Conservation (phyloP, 495 filamentous ascomycete species). For the Evansstolkia leycettana region DNA sequence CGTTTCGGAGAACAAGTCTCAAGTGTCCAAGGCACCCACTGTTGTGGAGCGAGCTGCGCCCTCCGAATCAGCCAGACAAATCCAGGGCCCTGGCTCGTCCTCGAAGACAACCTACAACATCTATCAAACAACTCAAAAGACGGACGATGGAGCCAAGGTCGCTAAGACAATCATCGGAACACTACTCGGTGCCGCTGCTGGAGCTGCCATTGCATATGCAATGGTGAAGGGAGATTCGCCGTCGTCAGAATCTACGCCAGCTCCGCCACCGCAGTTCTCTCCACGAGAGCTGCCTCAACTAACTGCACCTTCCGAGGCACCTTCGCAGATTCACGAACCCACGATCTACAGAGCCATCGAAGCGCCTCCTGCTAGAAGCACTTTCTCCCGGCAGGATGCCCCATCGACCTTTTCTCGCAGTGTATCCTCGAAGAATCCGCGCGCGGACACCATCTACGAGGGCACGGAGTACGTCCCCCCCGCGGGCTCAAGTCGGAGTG, state of each 20-base stretch:
- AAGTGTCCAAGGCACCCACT: constrained; percentile 16
- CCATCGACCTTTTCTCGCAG: constrained; percentile 22
- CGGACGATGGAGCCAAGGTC: constrained; percentile 27
- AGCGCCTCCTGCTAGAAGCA: constrained; percentile 26
- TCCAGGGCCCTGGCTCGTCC: constrained; percentile 17
- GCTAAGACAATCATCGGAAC: constrained; percentile 57
- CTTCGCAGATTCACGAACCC: constrained; percentile 13
- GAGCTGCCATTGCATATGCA: constrained; percentile 62
- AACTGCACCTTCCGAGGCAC: constrained; percentile 13
- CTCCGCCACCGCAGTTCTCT: constrained; percentile 15
- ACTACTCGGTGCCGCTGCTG: constrained; percentile 64
- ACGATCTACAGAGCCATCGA: constrained; percentile 27
- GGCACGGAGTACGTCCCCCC: constrained; percentile 22
- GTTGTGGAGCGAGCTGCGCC: constrained; percentile 14
- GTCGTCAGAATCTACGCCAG: constrained; percentile 8
- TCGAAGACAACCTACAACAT: constrained; percentile 8
- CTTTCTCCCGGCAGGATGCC: constrained; percentile 20
- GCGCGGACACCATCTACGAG: constrained; percentile 32
- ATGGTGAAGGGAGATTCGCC: constrained; percentile 43
- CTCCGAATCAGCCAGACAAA: constrained; percentile 17
- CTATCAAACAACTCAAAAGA: constrained; percentile 9
- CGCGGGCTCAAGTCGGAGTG: constrained; percentile 6
- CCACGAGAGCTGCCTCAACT: constrained; percentile 15
- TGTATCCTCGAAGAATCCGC: constrained; percentile 26
- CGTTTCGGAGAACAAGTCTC: background rate